Evolutionary conservation across 225 moss, liverwort and hornwort genomes (phyloP).

Genomic region (Pseudisothecium myosuroides): DNA sequence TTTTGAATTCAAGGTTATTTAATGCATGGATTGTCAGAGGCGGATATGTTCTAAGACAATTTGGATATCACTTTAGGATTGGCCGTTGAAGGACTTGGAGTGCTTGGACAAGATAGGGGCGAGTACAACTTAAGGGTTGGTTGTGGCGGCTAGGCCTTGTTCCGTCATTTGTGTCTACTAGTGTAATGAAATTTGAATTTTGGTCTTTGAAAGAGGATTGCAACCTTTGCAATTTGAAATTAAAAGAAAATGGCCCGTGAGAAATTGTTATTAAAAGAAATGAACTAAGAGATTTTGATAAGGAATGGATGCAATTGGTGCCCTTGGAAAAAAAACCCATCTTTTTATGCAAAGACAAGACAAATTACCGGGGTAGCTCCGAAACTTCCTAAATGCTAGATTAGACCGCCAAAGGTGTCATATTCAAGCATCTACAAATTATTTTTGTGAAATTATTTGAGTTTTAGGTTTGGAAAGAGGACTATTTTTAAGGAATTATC

Average conservation of each 20-base stretch:
- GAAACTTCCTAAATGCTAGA: fast-evolving
- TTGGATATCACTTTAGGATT: fast-evolving
- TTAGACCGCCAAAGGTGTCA: too few relatives aligned
- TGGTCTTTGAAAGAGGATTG: neutral
- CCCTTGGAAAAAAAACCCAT: fast-evolving
- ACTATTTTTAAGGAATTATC: neutral
- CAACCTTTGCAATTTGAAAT: neutral
- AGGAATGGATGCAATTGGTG: fast-evolving
- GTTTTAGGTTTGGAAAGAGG: neutral
- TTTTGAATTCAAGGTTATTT: fast-evolving
- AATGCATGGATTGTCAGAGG: fast-evolving
- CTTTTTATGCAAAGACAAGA: fast-evolving
- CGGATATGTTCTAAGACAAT: fast-evolving
- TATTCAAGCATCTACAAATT: fast-evolving
- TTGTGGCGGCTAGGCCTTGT: fast-evolving
- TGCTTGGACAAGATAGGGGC: fast-evolving
- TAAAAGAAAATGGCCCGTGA: fast-evolving
- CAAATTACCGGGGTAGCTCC: fast-evolving
- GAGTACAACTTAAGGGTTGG: fast-evolving
- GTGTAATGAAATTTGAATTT: neutral
- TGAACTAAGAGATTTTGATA: neutral
- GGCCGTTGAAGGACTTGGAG: neutral
- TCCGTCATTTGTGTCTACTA: fast-evolving
- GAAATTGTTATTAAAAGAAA: neutral
- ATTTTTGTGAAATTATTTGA: neutral